Base-by-base conservation (phyloP, 1,139 yeast genomes). In the Saccharomyces pastorianus region DNA sequence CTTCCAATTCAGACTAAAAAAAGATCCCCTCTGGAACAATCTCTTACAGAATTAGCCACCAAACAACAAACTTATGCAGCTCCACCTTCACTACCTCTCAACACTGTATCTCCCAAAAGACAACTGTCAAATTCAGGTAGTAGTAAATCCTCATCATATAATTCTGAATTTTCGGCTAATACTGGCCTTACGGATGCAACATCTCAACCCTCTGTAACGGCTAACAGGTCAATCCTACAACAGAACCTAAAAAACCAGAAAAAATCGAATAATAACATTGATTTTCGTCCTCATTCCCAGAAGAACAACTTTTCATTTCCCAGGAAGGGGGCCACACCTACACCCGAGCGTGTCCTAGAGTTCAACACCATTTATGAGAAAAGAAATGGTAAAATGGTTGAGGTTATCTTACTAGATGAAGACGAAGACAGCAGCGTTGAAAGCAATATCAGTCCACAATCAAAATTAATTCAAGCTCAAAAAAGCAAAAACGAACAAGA, bases 341-440 rank as follows among this genome's bases (percentile, higher is more conserved):
- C 23, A 11, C 13, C 29, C 26, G 25, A 29, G 42, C 29, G 23
- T 4, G 29, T 34, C 47, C 4, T 34, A 26, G 26, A 47, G 50
- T 46, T 32, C n/a, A 34, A 51, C 28, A 47, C 58, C 8, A 49
- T 56, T 34, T 54, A 50, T 48, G 66, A 65, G 50, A 46, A 55
- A 32, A 57, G 53, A 34, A 57, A 59, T 26, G 66, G 65, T 8
- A 59, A 60, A 42, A 42, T 59, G 20, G 63, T 65, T 5, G 70
- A 66, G 46, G 63, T 65, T 4, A 59, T 66, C 27, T 54, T 64
- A 2, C 48, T 65, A 13, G 65, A 64, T 53, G 64, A 62, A 28
- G 62, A 61, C 14, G 47, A 25, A 4, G 52, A 49, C 17, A 32
- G 46, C 49, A 20, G 41, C 25, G 8, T 17, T 17, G n/a, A 31